These are phyloP conservation scores for Botrytis porri DNA, from an alignment of 2,329 filamentous ascomycete genomes.

Conservation along the genomic window DNA sequence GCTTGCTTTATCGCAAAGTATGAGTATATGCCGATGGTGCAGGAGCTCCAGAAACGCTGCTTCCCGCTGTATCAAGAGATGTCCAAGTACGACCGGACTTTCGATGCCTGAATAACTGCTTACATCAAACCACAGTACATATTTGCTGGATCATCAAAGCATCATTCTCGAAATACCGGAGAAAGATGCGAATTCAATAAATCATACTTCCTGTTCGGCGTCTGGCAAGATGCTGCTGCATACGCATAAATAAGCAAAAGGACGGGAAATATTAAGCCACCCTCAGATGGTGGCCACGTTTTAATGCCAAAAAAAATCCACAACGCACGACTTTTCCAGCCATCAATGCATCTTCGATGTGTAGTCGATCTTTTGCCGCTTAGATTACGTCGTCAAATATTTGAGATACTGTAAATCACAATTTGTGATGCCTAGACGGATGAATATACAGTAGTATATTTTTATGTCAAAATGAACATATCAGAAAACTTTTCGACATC, in stretches of 20 bases:
- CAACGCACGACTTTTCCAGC: neutral
- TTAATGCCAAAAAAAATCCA: constrained; percentile 12
- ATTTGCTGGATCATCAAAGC: neutral
- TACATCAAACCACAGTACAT: neutral
- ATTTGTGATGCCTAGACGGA: neutral
- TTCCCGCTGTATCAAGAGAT: neutral
- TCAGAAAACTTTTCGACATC: neutral
- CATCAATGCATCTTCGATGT: neutral
- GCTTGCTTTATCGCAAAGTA: neutral
- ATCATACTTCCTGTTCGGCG: neutral
- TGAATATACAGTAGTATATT: neutral
- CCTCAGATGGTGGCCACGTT: constrained; percentile 2
- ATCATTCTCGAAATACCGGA: neutral
- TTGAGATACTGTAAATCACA: neutral
- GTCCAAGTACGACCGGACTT: neutral
- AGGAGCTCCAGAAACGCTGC: neutral
- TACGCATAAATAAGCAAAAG: neutral
- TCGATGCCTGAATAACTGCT: neutral
- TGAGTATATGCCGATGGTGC: neutral
- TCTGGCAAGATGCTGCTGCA: neutral
- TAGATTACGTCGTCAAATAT: neutral
- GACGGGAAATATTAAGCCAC: constrained; percentile 7
- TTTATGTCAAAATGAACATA: neutral
- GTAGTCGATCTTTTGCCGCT: neutral
- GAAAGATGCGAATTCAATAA: neutral